These are phyloP conservation scores for Penicillium palitans DNA, from an alignment of 2,329 filamentous ascomycete species.

Conservation along the genomic window DNA sequence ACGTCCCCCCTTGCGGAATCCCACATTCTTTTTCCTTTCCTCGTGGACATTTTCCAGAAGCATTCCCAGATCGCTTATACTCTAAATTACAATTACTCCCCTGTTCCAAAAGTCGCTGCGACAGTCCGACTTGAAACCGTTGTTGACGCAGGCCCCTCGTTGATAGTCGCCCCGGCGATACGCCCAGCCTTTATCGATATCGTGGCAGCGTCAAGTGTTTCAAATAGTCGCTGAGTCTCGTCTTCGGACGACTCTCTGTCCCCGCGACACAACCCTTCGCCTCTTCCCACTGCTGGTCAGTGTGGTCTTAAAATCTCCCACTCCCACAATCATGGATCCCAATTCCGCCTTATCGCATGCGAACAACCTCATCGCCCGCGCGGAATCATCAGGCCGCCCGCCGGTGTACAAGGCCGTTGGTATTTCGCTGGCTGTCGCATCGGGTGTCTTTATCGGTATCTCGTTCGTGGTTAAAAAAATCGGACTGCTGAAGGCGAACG, in stretches of 20 bases:
- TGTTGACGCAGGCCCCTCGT: not conserved
- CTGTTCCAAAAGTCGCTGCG: not conserved
- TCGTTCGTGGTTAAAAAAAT: constrained; percentile 97
- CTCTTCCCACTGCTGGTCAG: constrained; percentile 28
- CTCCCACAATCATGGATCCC: constrained; percentile 26
- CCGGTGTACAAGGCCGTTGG: constrained; percentile 79
- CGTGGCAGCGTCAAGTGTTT: constrained; percentile 23
- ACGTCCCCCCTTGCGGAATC: constrained; percentile 12
- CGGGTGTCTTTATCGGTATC: constrained; percentile 86
- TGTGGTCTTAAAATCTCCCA: constrained; percentile 48
- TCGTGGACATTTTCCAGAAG: constrained; percentile 19
- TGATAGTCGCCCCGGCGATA: constrained; percentile 10
- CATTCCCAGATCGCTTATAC: constrained; percentile 12
- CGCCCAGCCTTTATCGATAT: constrained; percentile 14
- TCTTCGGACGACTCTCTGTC: constrained; percentile 26
- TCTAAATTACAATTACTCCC: not conserved
- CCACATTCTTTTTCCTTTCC: constrained; percentile 8
- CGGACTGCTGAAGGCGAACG: constrained; percentile 85
- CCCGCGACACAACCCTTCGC: constrained; percentile 10
- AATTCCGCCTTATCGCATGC: constrained; percentile 34
- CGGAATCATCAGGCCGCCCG: constrained; percentile 48
- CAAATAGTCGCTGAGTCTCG: constrained; percentile 23
- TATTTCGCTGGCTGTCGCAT: constrained; percentile 79
- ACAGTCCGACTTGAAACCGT: not conserved
- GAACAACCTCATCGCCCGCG: constrained; percentile 48